Base-by-base conservation (phyloP, 805 yeast species). In the Kluyveromyces dobzhanskii region DNA sequence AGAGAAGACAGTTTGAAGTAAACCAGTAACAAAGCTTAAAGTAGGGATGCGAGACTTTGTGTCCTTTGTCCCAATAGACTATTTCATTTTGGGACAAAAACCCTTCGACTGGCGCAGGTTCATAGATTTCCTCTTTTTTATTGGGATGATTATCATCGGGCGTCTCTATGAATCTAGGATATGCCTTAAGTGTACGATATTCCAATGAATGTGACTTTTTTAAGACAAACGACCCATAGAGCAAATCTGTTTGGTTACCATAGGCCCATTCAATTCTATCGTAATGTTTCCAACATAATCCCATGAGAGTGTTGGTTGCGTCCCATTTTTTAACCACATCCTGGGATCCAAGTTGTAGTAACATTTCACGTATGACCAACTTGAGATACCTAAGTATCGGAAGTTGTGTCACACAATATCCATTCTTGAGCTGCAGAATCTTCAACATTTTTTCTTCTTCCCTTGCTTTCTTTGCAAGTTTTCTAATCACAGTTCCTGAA, bases 61-160 rank as follows among this genome's bases (percentile, higher is more conserved):
- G 46, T 11, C 38, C 59, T 43, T 47, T 57, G 50, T 45, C 49
- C 0, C 85, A 85, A 4, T 57, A 53, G 41, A 71, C 66, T 32
- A 75, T 68, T 0, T 79, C 69, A 23, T 80, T 54, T 36, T 79
- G 68, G 3, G 74, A 62, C 16, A 88, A 56, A 54, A 83, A 87
- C 0, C 97, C 97, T 61, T 90, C 97, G 8, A 86, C 57, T 0
- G 95, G 79, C 0, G 62, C 38, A 0, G 96, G 96, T 52, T 82
- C 94, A 1, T 46, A 35, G 14, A 67, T 7, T 8, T 37, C 31
- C 13, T n/a, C n/a, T 5, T 5, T n/a, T 6, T 6, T 14, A n/a
- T 14, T n/a, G 6, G 16, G 5, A n/a, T 14, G 16, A 7, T 43
- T 40, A 2, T 55, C 59, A 27, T 46, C 49, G 24, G 47, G 23